phyloP scores from a whole-genome alignment of 2,329 filamentous ascomycete genomes.

The Aspergillus viridinutans region DNA sequence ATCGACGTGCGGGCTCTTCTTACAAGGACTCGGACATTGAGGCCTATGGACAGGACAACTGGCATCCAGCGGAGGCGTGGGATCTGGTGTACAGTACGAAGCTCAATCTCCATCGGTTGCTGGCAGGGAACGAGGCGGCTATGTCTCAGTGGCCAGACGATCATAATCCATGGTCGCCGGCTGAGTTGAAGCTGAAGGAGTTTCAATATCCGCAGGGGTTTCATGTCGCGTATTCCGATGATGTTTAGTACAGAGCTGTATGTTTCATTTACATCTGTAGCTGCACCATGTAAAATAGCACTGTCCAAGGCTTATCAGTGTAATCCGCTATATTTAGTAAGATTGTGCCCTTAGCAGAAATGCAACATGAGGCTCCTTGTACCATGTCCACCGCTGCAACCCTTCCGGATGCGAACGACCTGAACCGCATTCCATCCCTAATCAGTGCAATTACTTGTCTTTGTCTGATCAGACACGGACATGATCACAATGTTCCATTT shows the following conservation, averaged over 20 bases:
- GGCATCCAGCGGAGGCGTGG: conserved; percentile 12
- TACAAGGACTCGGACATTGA: conserved; percentile 28
- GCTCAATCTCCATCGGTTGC: conserved; percentile 21
- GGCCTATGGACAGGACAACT: conserved; percentile 10
- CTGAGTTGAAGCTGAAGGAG: conserved; percentile 11
- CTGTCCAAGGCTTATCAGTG: no score
- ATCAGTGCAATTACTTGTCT: no score
- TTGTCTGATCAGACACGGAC: no score
- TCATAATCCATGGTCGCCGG: conserved; percentile 17
- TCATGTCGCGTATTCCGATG: conserved; percentile 8
- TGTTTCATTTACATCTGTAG: background rate
- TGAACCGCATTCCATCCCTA: background rate
- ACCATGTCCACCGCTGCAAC: background rate
- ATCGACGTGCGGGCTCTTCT: conserved; percentile 36
- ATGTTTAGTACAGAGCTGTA: background rate
- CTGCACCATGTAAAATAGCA: background rate
- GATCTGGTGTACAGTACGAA: conserved; percentile 24
- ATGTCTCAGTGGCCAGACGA: conserved; percentile 19
- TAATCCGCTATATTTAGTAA: no score
- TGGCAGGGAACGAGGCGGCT: conserved; percentile 14
- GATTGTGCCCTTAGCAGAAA: no score
- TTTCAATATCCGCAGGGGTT: conserved; percentile 19
- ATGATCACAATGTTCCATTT: background rate
- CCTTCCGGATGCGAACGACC: background rate
- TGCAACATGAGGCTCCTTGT: background rate